Evolutionary conservation across 208 protist species (phyloP).

Genomic region (Phytomonas sp.): DNA sequence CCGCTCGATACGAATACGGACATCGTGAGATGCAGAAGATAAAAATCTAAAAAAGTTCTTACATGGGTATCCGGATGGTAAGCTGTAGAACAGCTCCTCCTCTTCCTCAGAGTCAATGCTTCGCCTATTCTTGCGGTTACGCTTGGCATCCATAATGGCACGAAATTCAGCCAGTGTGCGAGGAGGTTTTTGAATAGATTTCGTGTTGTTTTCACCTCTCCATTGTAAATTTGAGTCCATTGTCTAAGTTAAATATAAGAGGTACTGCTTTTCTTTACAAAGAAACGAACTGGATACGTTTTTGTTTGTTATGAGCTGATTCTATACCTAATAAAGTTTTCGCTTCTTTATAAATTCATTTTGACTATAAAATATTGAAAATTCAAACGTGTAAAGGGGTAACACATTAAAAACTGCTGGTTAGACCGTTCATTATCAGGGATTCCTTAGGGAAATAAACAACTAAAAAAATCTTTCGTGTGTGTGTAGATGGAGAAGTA

Average conservation of each 20-base stretch:
- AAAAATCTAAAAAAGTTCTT: slow-evolving; percentile 39
- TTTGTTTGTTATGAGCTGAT: slow-evolving; percentile 2
- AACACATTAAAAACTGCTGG: not conserved
- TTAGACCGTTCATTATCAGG: not conserved
- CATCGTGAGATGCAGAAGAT: slow-evolving; percentile 16
- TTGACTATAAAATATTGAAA: not conserved
- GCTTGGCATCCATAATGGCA: slow-evolving; percentile 8
- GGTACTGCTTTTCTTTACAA: not conserved
- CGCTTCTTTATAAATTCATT: not conserved
- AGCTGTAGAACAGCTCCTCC: slow-evolving; percentile 36
- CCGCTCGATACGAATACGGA: slow-evolving; percentile 47
- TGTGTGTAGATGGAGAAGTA: not conserved
- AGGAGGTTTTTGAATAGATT: not conserved
- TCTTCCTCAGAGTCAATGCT: slow-evolving; percentile 37
- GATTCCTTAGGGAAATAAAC: not conserved
- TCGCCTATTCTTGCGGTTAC: slow-evolving; percentile 8
- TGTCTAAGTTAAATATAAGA: not conserved
- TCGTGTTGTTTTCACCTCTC: not conserved
- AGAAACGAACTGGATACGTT: not conserved
- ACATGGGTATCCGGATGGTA: slow-evolving; percentile 17
- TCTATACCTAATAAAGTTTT: not conserved
- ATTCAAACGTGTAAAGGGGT: not conserved
- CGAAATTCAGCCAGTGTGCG: slow-evolving; percentile 23
- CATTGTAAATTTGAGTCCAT: not conserved
- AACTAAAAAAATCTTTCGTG: not conserved